Evolutionary conservation across 1,284 basidiomycete species (phyloP).

Genomic region (Leccinum griseonigrum): DNA sequence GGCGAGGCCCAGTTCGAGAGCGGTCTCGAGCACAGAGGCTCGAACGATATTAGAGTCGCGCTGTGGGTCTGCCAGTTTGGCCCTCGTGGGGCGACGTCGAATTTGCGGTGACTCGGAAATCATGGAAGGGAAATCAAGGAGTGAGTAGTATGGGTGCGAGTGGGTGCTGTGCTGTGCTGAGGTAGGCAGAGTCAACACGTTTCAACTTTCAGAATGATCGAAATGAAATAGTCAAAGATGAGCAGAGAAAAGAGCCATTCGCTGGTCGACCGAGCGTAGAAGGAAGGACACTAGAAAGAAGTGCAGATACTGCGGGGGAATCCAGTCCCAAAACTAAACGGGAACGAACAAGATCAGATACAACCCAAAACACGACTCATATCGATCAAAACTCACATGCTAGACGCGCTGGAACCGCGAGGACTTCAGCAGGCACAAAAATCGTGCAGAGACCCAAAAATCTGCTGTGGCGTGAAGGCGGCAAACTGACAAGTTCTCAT

Average conservation of each 20-base stretch:
- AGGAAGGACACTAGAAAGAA: conserved; percentile 5
- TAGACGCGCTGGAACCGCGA: conserved; percentile 10
- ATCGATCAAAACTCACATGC: conserved; percentile 12
- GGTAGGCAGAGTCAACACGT: conserved; percentile 7
- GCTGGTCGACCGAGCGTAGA: conserved; percentile 13
- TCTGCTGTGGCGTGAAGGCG: neutral
- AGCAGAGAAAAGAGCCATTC: conserved; percentile 23
- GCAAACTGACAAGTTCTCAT: neutral
- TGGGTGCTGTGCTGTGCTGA: neutral
- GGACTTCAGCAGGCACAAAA: conserved; percentile 2
- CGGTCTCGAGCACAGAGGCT: conserved; percentile 69
- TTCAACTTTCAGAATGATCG: conserved; percentile 14
- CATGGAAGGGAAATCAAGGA: conserved; percentile 19
- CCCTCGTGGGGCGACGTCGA: conserved; percentile 29
- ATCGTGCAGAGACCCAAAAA: conserved; percentile 1
- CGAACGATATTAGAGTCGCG: conserved; percentile 57
- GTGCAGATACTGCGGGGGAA: conserved; percentile 9
- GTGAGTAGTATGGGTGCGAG: conserved; percentile 8
- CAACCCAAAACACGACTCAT: neutral
- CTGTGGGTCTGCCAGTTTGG: conserved; percentile 14
- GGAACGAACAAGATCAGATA: conserved; percentile 1
- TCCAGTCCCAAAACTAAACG: conserved; percentile 11
- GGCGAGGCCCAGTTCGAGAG: conserved; percentile 60
- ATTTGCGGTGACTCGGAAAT: conserved; percentile 14
- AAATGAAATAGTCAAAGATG: conserved; percentile 17